Percentiles rank a stretch among this genome's conserved stretches.
Evolutionary conservation across 192 early-diverging fungal species (phyloP).

Genomic region (Rhizoclosmatium sp.): DNA sequence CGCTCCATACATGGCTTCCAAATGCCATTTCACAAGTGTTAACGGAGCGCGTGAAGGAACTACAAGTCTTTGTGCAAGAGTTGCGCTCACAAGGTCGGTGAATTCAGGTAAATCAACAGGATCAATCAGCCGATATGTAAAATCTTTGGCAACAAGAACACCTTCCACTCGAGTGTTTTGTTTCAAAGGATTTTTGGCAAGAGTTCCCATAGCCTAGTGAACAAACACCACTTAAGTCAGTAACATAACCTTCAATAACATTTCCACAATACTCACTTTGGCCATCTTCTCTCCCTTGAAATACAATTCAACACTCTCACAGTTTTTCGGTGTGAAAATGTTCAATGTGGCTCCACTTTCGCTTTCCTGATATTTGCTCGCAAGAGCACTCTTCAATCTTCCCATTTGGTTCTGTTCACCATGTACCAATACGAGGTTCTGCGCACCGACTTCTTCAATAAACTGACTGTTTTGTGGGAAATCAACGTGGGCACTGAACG

Average conservation of each 20-base stretch:
- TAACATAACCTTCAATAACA: not conserved
- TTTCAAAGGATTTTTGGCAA: slow-evolving; percentile 79
- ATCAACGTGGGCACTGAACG: slow-evolving; percentile 98
- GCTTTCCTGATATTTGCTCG: slow-evolving; percentile 73
- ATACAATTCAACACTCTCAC: slow-evolving; percentile 85
- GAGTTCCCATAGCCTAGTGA: slow-evolving; percentile 76
- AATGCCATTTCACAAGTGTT: slow-evolving; percentile 83
- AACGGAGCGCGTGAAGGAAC: slow-evolving; percentile 81
- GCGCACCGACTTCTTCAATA: slow-evolving; percentile 92
- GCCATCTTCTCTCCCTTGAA: slow-evolving; percentile 97
- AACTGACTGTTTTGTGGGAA: slow-evolving; percentile 95
- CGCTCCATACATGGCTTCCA: slow-evolving; percentile 94
- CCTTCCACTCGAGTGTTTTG: slow-evolving; percentile 74
- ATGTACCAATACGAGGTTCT: slow-evolving; percentile 93
- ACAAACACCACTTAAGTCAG: not conserved
- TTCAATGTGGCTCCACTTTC: slow-evolving; percentile 80
- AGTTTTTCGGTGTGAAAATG: slow-evolving; percentile 90
- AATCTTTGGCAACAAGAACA: slow-evolving; percentile 88
- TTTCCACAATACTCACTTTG: slow-evolving; percentile 55
- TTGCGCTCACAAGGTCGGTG: slow-evolving; percentile 77
- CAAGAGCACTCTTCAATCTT: slow-evolving; percentile 83
- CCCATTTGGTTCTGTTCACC: slow-evolving; percentile 96
- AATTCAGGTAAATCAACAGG: slow-evolving; percentile 83
- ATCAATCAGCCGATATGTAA: slow-evolving; percentile 86
- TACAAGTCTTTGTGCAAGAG: slow-evolving; percentile 78